Evolutionary conservation across 768 basidiomycete species (phyloP).

Genomic region (Filobasidium floriforme): DNA sequence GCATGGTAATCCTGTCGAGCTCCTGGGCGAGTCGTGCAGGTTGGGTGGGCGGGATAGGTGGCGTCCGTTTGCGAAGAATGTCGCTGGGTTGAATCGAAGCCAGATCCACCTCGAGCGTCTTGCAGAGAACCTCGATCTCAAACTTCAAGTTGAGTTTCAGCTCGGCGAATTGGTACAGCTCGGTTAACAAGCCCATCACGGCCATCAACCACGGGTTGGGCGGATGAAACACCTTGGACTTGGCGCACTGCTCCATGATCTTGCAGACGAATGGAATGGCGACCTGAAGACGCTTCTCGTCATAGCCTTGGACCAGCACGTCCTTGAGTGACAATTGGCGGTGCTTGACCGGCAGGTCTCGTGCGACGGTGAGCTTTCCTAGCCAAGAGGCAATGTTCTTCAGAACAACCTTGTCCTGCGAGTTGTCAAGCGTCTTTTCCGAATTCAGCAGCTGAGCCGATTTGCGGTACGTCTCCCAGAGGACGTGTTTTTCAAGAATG

Average conservation of each 20-base stretch:
- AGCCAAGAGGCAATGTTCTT: slow-evolving; percentile 96
- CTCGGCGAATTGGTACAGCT: slow-evolving; percentile 95
- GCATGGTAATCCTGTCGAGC: slow-evolving; percentile 57
- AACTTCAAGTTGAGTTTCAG: slow-evolving; percentile 95
- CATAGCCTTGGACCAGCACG: slow-evolving; percentile 89
- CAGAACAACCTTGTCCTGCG: slow-evolving; percentile 72
- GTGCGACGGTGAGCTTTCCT: slow-evolving; percentile 83
- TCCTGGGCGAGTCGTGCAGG: slow-evolving; percentile 72
- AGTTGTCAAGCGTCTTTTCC: slow-evolving; percentile 77
- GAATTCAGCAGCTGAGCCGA: slow-evolving; percentile 79
- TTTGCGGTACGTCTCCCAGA: slow-evolving; percentile 91
- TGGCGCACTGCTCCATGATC: slow-evolving; percentile 78
- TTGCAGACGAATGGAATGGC: slow-evolving; percentile 98
- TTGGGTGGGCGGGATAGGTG: slow-evolving; percentile 46
- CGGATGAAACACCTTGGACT: slow-evolving; percentile 85
- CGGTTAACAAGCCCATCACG: slow-evolving; percentile 78
- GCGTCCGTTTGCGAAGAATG: slow-evolving; percentile 62
- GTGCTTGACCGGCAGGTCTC: slow-evolving; percentile 84
- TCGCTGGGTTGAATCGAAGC: slow-evolving; percentile 75
- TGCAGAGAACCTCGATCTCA: slow-evolving; percentile 95
- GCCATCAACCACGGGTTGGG: slow-evolving; percentile 99
- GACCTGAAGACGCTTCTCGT: slow-evolving; percentile 78
- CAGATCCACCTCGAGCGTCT: slow-evolving; percentile 76
- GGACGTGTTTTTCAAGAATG: slow-evolving; percentile 61
- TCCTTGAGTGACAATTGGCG: slow-evolving; percentile 95